phyloP scores from a whole-genome alignment of 495 filamentous ascomycete species.

The Choiromyces venosus region DNA sequence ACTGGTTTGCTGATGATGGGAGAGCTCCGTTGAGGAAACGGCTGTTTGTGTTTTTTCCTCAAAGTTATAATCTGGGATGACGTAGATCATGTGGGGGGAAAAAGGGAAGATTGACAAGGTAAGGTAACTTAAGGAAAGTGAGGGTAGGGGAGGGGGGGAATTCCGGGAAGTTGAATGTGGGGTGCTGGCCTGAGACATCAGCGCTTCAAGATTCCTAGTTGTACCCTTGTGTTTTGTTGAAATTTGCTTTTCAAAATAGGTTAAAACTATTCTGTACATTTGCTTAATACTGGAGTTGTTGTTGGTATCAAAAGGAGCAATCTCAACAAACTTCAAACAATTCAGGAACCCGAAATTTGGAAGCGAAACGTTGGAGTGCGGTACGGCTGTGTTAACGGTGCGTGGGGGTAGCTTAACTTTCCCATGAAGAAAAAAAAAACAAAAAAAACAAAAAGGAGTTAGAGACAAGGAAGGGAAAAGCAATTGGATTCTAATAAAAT shows the following conservation, averaged over 20 bases:
- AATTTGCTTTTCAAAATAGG: neutral
- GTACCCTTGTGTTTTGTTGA: neutral
- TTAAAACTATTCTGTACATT: neutral
- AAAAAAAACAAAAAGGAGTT: conserved; percentile 9
- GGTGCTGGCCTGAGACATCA: neutral
- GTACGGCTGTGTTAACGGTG: conserved; percentile 14
- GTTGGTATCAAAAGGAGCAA: neutral
- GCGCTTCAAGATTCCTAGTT: neutral
- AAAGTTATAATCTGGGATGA: neutral
- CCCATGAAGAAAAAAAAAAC: conserved; percentile 9
- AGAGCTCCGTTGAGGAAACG: neutral
- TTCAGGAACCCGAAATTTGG: conserved; percentile 31
- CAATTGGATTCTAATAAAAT: conserved; percentile 10
- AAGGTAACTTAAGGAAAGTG: neutral
- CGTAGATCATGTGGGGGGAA: neutral
- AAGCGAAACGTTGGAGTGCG: conserved; percentile 4
- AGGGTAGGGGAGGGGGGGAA: neutral
- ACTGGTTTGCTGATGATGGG: no score
- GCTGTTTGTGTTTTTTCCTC: neutral
- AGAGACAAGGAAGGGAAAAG: conserved; percentile 2
- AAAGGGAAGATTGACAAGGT: neutral
- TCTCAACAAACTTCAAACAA: neutral
- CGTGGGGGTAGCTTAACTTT: conserved; percentile 28
- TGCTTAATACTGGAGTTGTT: neutral
- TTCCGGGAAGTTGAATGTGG: neutral